These are phyloP conservation scores for Saccharomycopsis lassenensis DNA, from an alignment of 805 yeast genomes.

Conservation along the genomic window DNA sequence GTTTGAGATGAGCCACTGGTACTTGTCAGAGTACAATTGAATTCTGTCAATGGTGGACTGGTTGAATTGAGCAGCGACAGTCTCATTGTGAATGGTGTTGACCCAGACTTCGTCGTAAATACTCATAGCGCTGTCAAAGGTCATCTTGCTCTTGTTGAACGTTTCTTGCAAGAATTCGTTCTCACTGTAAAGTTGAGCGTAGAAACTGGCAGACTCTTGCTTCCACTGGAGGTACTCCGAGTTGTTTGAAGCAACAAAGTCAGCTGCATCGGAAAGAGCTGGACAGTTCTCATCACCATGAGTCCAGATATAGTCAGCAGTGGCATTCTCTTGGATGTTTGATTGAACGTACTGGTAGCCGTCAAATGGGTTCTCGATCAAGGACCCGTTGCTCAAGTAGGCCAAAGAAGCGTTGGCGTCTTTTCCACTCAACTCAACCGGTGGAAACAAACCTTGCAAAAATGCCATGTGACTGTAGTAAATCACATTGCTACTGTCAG, in stretches of 20 bases:
- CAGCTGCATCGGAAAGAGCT: slow-evolving; percentile 26
- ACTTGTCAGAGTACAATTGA: slow-evolving; percentile 29
- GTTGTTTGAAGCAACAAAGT: slow-evolving; percentile 23
- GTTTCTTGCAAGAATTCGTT: slow-evolving; percentile 22
- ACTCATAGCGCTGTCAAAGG: slow-evolving; percentile 29
- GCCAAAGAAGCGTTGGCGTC: slow-evolving; percentile 24
- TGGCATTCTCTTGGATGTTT: slow-evolving; percentile 26
- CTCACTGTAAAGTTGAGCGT: slow-evolving; percentile 25
- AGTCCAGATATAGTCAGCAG: slow-evolving; percentile 31
- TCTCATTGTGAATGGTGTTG: slow-evolving; percentile 31
- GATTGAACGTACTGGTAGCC: slow-evolving; percentile 38
- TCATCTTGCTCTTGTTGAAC: slow-evolving; percentile 24
- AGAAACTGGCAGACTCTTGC: slow-evolving; percentile 29
- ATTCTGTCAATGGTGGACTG: slow-evolving; percentile 25
- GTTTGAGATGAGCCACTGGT: slow-evolving; percentile 28
- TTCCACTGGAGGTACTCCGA: slow-evolving; percentile 22
- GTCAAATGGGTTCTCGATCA: slow-evolving; percentile 28
- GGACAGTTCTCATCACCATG: slow-evolving; percentile 36
- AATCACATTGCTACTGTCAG: slow-evolving; percentile 27
- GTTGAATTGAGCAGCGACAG: slow-evolving; percentile 26
- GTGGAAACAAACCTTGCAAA: slow-evolving; percentile 39
- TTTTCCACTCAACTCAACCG: slow-evolving; percentile 24
- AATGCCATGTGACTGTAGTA: slow-evolving; percentile 33
- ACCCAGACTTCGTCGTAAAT: slow-evolving; percentile 33
- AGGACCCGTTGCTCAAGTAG: slow-evolving; percentile 30